Conservation (phyloP, 495 filamentous ascomycete species). For the Penicillium bialowiezense region DNA sequence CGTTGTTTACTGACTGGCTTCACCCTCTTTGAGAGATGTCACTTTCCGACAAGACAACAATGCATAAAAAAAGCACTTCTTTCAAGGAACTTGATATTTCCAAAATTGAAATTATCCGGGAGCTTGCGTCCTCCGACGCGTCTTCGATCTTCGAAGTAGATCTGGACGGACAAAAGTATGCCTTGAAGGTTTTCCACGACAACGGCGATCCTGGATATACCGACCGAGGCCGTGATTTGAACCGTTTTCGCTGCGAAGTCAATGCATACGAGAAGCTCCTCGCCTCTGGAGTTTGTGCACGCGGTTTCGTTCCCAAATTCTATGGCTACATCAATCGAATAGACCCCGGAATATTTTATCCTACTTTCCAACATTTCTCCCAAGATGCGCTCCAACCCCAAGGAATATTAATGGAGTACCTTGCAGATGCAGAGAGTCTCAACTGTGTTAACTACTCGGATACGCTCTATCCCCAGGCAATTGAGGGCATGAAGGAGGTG, state of each 20-base stretch:
- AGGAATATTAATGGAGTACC: conserved; percentile 22
- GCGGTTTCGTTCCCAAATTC: conserved; percentile 19
- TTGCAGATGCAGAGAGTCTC: conserved; percentile 16
- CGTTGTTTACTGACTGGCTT: not conserved
- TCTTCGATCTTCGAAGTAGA: conserved; percentile 7
- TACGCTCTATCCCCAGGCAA: conserved; percentile 11
- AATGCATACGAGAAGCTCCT: conserved; percentile 23
- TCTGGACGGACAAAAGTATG: conserved; percentile 4
- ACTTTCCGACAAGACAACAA: conserved; percentile 2
- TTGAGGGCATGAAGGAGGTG: conserved; percentile 19
- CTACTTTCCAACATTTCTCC: conserved; percentile 13
- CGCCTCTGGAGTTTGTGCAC: conserved; percentile 13
- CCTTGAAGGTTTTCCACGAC: conserved; percentile 8
- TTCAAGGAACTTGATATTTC: not conserved
- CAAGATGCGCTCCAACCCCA: conserved; percentile 9
- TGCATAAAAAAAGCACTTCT: conserved; percentile 5
- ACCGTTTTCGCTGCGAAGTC: conserved; percentile 22
- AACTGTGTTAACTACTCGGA: conserved; percentile 28
- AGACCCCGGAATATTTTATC: conserved; percentile 18
- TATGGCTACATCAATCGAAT: conserved; percentile 21
- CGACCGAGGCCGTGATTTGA: conserved; percentile 12
- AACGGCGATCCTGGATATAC: conserved; percentile 10
- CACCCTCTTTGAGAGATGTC: conserved; percentile 2
- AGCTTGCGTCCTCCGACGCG: conserved; percentile 1
- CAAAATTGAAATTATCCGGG: not conserved